Evolutionary conservation across 169 alveolate species (phyloP), one percentile per base, ranked within the genome.

Genomic region (Cryptosporidium parvum): DNA sequence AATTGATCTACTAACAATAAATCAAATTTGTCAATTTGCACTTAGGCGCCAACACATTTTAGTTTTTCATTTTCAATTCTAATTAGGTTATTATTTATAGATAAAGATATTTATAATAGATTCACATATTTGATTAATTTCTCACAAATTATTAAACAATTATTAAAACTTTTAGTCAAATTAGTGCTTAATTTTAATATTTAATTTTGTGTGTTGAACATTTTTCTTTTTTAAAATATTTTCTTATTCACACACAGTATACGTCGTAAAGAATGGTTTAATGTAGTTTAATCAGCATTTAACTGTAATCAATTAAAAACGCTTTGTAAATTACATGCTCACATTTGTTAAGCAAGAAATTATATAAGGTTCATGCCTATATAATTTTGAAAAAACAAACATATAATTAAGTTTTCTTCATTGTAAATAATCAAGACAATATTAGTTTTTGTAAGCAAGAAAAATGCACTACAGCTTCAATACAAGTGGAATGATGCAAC

Each of bases 251-350:
- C 39, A 42, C 86, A 73, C 86, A 73, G 86, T 73, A 73, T 35
- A 56, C 56, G 86, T 73, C 86, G 86, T 58, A 59, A 73, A 18
- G n/a, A 73, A 58, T 73, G 68, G 35, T 73, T 51, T 51, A 1
- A 52, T 73, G 44, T 52, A 37, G 70, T 31, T 58, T 73, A 56
- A 16, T 31, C 37, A 73, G 51, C 48, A 12, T 8, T 4, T 56
- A 56, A 52, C 4, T 23, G 23, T 6, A 56, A 56, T 37, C 21
- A 31, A 39, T 72, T 51, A 31, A 23, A 31, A 44, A 23, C 21
- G 44, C 39, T 69, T 42, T 69, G 58, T 69, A n/a, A 44, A 6
- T 44, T 69, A 9, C 35, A 56, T 56, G 23, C 67, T 56, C 67
- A 56, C 67, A 56, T 56, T 53, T 56, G 26, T 56, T 56, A 8